Evolutionary conservation across 768 basidiomycete genomes (phyloP).

Genomic region (Macrolepiota fuliginosa): DNA sequence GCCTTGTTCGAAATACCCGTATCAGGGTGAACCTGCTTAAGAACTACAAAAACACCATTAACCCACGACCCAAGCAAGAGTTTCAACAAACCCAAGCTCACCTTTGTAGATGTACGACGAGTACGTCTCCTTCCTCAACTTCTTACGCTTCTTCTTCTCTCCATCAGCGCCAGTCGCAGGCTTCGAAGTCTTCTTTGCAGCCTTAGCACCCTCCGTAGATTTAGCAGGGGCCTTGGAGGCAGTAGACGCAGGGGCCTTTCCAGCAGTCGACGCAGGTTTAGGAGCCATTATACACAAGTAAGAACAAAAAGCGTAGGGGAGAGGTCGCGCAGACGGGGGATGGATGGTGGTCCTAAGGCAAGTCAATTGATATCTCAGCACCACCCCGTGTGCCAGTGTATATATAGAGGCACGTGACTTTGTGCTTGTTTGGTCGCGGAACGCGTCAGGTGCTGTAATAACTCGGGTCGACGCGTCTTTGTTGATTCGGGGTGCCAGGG

Average conservation of each 20-base stretch:
- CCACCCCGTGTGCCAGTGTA: constrained; percentile 20
- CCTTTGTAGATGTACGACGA: constrained; percentile 96
- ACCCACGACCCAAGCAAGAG: background rate
- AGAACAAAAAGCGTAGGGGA: constrained; percentile 3
- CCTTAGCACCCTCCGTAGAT: constrained; percentile 59
- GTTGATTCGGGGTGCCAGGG: constrained; percentile 23
- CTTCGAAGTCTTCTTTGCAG: constrained; percentile 77
- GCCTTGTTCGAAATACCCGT: constrained; percentile 99
- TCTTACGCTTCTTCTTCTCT: constrained; percentile 82
- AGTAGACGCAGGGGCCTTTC: constrained; percentile 71
- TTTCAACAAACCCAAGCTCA: constrained; percentile 28
- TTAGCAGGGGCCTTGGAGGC: constrained; percentile 75
- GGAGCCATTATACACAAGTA: constrained; percentile 53
- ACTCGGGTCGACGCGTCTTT: constrained; percentile 34
- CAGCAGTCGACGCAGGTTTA: constrained; percentile 80
- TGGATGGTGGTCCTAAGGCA: constrained; percentile 30
- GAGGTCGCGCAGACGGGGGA: constrained; percentile 12
- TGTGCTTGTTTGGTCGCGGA: constrained; percentile 38
- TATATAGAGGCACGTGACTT: constrained; percentile 46
- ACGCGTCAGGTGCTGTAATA: constrained; percentile 21
- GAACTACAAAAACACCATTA: constrained; percentile 47
- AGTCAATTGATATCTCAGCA: constrained; percentile 20
- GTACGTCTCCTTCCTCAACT: constrained; percentile 89
- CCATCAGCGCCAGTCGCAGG: constrained; percentile 56
- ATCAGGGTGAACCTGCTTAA: constrained; percentile 97